Evolutionary conservation across 352 stramenopile genomes (phyloP), one percentile per base, ranked within the genome.

Genomic region (Pythium angustatum): DNA sequence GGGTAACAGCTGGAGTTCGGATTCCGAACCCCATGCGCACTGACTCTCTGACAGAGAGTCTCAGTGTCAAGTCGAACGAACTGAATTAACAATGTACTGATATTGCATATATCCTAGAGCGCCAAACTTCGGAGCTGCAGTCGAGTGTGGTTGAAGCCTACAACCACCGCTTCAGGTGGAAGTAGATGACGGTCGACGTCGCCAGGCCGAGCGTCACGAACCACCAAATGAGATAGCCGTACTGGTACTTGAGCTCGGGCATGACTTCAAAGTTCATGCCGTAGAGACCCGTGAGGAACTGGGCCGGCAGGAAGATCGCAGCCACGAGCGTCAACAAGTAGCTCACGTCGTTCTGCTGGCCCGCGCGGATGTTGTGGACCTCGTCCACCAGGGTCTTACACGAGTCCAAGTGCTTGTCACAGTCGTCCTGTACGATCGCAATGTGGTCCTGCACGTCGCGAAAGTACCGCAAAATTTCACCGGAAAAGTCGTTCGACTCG

Each of bases 241-340:
- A 69, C 52, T 87, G 60, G 62, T 78, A 78, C n/a, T 81, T 51
- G 28, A 96, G 73, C 64, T 95, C 88, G 4, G 87, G 87, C 87
- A 96, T 96, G 56, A 88, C 76, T 28, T 79, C 75, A 59, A 95
- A 96, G 74, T 96, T 96, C 88, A 96, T 96, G 44, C 88, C 88
- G 57, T 95, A 95, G 10, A 96, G 61, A 19, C 83, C 83, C n/a
- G 88, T 93, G 30, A 96, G 78, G 66, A 96, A 96, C 66, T 94
- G 86, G 22, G 83, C 88, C 2, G 88, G 88, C 28, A 96, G 56
- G 30, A 93, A 93, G 30, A 94, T 76, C 5, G 88, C 88, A 5
- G 87, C 85, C 9, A 96, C 79, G 3, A 96, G 74, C 30, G 87
- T 90, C 34, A 96, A 64, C n/a, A 81, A 73, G 62, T 89, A 93